phyloP scores from a whole-genome alignment of 768 basidiomycete species.

The Tephrocybe rancida region DNA sequence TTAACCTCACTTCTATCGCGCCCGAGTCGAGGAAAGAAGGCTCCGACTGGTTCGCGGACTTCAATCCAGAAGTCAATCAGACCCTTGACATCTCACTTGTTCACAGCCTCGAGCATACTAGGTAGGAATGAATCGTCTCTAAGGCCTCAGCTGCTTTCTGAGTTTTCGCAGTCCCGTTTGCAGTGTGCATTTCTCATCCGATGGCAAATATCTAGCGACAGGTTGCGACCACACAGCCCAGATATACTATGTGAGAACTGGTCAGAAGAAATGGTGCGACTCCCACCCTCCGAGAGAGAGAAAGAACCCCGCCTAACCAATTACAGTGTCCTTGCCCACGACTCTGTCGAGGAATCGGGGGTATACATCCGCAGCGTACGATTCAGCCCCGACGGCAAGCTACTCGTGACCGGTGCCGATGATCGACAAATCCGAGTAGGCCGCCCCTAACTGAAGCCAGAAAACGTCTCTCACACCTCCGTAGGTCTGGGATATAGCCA shows the following conservation, averaged over 20 bases:
- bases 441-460: slow-evolving; percentile 19
- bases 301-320: not conserved
- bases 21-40: slow-evolving; percentile 72
- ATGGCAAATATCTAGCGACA: slow-evolving; percentile 91
- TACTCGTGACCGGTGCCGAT: slow-evolving; percentile 93
- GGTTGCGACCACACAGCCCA: slow-evolving; percentile 98
- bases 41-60: slow-evolving; percentile 86
- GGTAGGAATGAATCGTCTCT: slow-evolving; percentile 42
- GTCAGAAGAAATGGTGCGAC: slow-evolving; percentile 77
- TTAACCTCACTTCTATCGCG: slow-evolving; percentile 37
- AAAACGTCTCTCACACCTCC: not conserved
- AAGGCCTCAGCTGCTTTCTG: no score
- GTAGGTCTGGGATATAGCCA: slow-evolving; percentile 91
- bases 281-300: not conserved
- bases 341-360: slow-evolving; percentile 51
- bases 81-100: slow-evolving; percentile 77
- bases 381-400: slow-evolving; percentile 91
- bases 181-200: slow-evolving; percentile 92
- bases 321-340: slow-evolving; percentile 31
- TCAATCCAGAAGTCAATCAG: slow-evolving; percentile 79
- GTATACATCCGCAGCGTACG: slow-evolving; percentile 68
- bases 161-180: slow-evolving; percentile 75
- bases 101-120: slow-evolving; percentile 86
- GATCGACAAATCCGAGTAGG: slow-evolving; percentile 93
- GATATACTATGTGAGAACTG: slow-evolving; percentile 92